phyloP scores from a whole-genome alignment of 176 grass and related monocot species.

The Juncus effusus region DNA sequence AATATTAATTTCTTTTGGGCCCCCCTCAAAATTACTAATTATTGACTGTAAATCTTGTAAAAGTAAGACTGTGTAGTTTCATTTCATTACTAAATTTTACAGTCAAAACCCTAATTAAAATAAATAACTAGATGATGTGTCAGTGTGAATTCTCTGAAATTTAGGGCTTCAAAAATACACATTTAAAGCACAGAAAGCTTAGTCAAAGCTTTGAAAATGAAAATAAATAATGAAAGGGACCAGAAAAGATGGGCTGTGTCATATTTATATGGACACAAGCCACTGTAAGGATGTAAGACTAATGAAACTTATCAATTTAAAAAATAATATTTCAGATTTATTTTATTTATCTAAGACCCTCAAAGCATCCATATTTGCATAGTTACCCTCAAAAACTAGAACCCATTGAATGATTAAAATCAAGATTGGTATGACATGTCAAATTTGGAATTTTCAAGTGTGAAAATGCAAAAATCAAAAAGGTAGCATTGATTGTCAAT shows the following conservation, averaged over 20 bases:
- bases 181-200: no score
- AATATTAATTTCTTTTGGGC: no score
- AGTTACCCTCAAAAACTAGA: neutral
- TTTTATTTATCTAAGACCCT: neutral
- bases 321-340: neutral
- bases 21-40: no score
- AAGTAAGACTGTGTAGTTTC: no score
- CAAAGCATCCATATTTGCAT: neutral
- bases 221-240: slow-evolving; percentile 10
- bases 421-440: neutral
- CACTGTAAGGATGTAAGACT: neutral
- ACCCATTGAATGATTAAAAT: no score
- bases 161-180: neutral
- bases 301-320: neutral
- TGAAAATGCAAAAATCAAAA: slow-evolving; percentile 17
- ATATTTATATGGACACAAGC: slow-evolving; percentile 17
- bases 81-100: no score
- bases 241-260: slow-evolving; percentile 17
- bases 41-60: no score
- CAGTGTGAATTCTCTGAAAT: slow-evolving; percentile 4
- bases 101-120: no score
- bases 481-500: slow-evolving; percentile 5
- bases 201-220: no score
- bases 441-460: neutral
- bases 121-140: neutral